phyloP scores from a whole-genome alignment of 2,329 filamentous ascomycete genomes.

The Xylaria hypoxylon region DNA sequence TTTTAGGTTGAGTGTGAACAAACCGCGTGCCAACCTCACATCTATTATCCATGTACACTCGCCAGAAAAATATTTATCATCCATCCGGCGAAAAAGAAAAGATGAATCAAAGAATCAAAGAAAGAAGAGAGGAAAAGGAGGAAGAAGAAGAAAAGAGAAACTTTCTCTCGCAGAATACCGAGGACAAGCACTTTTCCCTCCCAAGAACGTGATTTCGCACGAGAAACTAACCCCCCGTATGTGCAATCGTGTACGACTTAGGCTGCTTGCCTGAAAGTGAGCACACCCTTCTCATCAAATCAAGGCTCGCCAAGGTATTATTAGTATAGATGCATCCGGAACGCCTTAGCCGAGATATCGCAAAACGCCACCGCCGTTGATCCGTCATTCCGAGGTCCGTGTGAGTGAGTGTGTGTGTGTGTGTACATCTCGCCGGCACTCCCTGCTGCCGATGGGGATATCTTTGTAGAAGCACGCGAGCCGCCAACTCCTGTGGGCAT shows the following conservation, averaged over 20 bases:
- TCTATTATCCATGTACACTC: conserved; percentile 27
- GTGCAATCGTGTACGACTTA: conserved; percentile 9
- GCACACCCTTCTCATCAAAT: conserved; percentile 12
- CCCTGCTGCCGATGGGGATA: conserved; percentile 27
- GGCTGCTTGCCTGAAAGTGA: not conserved
- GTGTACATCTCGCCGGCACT: conserved; percentile 24
- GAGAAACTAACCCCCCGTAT: not conserved
- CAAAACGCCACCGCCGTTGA: conserved; percentile 24
- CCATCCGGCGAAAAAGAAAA: not conserved
- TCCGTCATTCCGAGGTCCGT: conserved; percentile 14
- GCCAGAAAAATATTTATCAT: conserved; percentile 7
- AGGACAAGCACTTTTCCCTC: not conserved
- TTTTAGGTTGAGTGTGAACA: not conserved
- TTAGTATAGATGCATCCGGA: conserved; percentile 22
- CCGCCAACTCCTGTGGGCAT: conserved; percentile 32
- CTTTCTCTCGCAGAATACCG: not conserved
- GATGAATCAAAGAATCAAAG: too few relatives aligned
- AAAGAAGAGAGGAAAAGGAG: not conserved
- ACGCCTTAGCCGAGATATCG: conserved; percentile 31
- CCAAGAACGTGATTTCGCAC: not conserved
- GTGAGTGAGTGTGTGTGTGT: not conserved
- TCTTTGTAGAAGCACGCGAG: conserved; percentile 28
- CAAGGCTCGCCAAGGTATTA: conserved; percentile 13
- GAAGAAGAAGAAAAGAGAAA: not conserved
- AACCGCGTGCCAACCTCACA: conserved; percentile 12